Percentiles rank a stretch among this genome's conserved stretches.
Evolutionary conservation across 768 basidiomycete genomes (phyloP).

Genomic region (Pleurotus citrinopileatus): DNA sequence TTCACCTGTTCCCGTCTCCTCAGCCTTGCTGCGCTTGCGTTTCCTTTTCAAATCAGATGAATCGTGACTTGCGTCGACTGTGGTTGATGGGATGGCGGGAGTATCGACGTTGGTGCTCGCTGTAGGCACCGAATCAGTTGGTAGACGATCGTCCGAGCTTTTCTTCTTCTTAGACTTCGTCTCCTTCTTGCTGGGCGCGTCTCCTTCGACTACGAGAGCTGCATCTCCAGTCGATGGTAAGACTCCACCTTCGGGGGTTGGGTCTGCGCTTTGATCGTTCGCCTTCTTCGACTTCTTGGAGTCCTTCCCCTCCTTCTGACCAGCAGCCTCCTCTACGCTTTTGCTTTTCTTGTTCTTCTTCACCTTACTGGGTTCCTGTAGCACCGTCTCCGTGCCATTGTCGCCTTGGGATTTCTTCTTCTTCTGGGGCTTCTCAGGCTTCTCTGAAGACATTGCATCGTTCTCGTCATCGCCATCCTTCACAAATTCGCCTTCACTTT

Average conservation of each 20-base stretch:
- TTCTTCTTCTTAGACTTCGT: slow-evolving; percentile 12
- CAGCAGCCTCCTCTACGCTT: slow-evolving; percentile 4
- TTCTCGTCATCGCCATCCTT: background rate
- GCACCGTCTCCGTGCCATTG: no score
- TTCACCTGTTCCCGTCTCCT: slow-evolving; percentile 2
- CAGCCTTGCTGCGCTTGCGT: slow-evolving; percentile 6
- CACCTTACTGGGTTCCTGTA: no score
- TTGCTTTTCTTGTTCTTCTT: no score
- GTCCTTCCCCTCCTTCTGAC: background rate
- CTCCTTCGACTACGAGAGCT: background rate
- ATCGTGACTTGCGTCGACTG: background rate
- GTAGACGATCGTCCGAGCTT: background rate
- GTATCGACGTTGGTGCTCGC: background rate
- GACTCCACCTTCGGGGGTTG: no score
- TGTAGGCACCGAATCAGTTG: background rate
- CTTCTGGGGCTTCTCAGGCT: background rate
- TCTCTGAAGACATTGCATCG: no score
- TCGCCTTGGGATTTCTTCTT: background rate
- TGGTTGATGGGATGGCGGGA: background rate
- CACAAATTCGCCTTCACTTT: background rate
- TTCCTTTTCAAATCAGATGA: background rate
- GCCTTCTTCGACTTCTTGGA: no score
- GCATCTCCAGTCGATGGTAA: background rate
- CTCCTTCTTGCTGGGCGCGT: background rate
- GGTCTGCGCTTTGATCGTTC: no score